Conservation (phyloP, 805 yeast species). For the Starmera caribaea region DNA sequence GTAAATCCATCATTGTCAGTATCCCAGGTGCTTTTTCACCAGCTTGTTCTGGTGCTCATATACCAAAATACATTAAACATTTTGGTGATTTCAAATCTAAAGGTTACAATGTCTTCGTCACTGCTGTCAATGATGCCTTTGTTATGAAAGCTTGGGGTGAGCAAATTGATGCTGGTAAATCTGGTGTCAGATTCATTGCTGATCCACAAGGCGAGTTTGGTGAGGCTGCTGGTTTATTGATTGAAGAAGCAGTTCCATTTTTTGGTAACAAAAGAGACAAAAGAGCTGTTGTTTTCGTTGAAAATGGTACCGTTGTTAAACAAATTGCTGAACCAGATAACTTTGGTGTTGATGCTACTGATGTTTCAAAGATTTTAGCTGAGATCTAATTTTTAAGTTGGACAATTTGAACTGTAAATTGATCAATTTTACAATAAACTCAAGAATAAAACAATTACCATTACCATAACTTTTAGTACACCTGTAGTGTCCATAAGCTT, state of each 20-base stretch:
- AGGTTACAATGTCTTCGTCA: slow-evolving; percentile 61
- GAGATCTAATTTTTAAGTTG: slow-evolving; percentile 2
- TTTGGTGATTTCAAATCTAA: slow-evolving; percentile 44
- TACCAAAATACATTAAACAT: slow-evolving; percentile 61
- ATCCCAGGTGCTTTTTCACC: slow-evolving; percentile 79
- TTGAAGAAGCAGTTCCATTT: slow-evolving; percentile 58
- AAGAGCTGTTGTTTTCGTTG: slow-evolving; percentile 68
- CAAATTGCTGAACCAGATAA: slow-evolving; percentile 76
- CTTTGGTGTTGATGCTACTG: slow-evolving; percentile 48
- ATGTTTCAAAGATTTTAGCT: slow-evolving; percentile 29
- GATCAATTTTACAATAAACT: no score
- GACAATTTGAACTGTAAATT: neutral
- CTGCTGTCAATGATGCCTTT: slow-evolving; percentile 82
- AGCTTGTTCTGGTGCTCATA: slow-evolving; percentile 62
- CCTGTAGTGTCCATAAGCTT: no score
- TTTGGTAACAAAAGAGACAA: slow-evolving; percentile 71
- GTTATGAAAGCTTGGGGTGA: slow-evolving; percentile 78
- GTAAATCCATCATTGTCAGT: slow-evolving; percentile 48
- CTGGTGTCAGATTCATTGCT: slow-evolving; percentile 48
- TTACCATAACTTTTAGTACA: no score
- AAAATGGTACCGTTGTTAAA: slow-evolving; percentile 61
- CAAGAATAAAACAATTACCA: no score
- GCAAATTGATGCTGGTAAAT: slow-evolving; percentile 21
- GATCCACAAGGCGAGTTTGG: slow-evolving; percentile 76
- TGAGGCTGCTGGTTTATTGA: slow-evolving; percentile 49